These are phyloP conservation scores for Candida verbasci DNA, from an alignment of 805 yeast genomes.

Conservation along the genomic window DNA sequence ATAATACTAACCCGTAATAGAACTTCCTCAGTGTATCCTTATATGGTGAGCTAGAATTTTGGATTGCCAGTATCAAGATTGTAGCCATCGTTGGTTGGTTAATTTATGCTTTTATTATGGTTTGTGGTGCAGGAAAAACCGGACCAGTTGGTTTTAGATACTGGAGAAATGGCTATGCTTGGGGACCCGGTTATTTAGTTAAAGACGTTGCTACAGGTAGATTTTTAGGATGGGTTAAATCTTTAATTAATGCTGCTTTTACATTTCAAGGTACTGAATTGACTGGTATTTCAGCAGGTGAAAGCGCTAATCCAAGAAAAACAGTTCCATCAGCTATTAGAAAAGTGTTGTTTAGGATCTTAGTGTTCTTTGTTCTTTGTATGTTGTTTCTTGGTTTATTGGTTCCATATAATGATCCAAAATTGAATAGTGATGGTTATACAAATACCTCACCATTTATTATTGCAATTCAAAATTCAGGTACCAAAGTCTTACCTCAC, in stretches of 20 bases:
- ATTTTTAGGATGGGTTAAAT: slow-evolving; percentile 51
- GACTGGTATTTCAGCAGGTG: slow-evolving; percentile 74
- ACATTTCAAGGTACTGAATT: slow-evolving; percentile 78
- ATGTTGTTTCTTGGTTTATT: slow-evolving; percentile 66
- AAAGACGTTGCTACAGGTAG: slow-evolving; percentile 18
- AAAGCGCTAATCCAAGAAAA: slow-evolving; percentile 63
- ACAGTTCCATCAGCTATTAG: slow-evolving; percentile 70
- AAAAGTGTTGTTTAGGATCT: slow-evolving; percentile 62
- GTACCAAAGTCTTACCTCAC: slow-evolving; percentile 61
- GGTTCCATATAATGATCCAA: slow-evolving; percentile 65
- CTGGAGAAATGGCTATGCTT: slow-evolving; percentile 77
- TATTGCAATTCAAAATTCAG: slow-evolving; percentile 65
- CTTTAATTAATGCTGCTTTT: slow-evolving; percentile 71
- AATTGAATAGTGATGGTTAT: slow-evolving; percentile 32
- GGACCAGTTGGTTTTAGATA: slow-evolving; percentile 78
- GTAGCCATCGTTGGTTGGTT: slow-evolving; percentile 69
- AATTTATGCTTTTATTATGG: slow-evolving; percentile 63
- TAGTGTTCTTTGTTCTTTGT: slow-evolving; percentile 61
- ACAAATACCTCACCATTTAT: slow-evolving; percentile 67
- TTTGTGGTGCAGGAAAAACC: slow-evolving; percentile 65
- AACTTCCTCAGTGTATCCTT: too few relatives aligned
- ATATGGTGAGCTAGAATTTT: slow-evolving; percentile 74
- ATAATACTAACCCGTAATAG: too few relatives aligned
- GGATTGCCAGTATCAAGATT: slow-evolving; percentile 66
- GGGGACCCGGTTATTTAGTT: slow-evolving; percentile 59